Base-by-base conservation (phyloP, 2,329 filamentous ascomycete species). In the Colletotrichum spaethianum region DNA sequence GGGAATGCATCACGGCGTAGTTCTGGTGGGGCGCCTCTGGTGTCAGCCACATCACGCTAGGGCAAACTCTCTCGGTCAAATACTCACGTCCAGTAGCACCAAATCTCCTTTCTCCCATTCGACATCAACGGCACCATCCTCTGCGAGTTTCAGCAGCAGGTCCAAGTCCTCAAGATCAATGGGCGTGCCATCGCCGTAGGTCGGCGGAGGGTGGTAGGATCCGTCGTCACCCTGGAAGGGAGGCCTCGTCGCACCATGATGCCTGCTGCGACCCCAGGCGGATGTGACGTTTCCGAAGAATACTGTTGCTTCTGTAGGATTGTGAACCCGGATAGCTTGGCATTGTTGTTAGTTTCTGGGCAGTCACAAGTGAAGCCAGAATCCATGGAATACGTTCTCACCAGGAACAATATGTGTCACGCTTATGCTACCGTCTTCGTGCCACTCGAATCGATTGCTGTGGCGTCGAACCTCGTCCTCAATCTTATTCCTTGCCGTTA, bases 251-350 rank as follows among this genome's bases (percentile, higher is more conserved):
- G 79, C 80, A 18, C 79, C 79, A 60, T 81, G 80, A 38, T 79
- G 76, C 20, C 65, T 75, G 57, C 79, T 81, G 16, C 79, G 76
- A 5, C 79, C 80, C 80, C 79, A 82, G 2, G 80, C 80, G 20
- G 77, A 79, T 9, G 80, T 81, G n/a, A 82, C 70, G 60, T 81
- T 81, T 8, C 80, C 80, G 53, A 82, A 82, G 74, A 77, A 81
- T 0, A 77, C 78, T 0, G 76, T 74, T 3, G 77, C 63, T 0
- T 75, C 77, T 1, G 76, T 79, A 12, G 77, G 74, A 11, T 78
- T 62, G 59, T 80, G 78, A 16, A 75, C 78, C 14, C 78, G 74
- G 18, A 79, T 76, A 46, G 78, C 80, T 78, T 31, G 7, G 7
- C 11, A 4, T 33, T 6, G 9, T 28, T 28, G n/a, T 60, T 18